These are phyloP conservation scores for Fibroporia radiculosa DNA, from an alignment of 768 basidiomycete genomes.

Conservation along the genomic window DNA sequence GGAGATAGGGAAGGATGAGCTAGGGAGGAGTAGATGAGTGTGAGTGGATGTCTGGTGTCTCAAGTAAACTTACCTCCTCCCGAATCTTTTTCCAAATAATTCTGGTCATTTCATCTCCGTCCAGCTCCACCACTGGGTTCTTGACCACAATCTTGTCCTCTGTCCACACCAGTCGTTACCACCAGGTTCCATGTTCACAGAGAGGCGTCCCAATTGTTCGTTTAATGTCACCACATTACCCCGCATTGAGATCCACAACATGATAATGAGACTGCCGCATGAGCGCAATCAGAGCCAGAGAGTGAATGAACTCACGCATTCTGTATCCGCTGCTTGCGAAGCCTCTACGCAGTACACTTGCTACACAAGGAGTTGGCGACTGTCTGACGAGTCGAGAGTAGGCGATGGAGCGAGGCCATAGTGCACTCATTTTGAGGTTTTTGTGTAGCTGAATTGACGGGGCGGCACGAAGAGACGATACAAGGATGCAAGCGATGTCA, in stretches of 20 bases:
- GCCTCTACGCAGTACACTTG: slow-evolving; percentile 6
- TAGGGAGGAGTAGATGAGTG: slow-evolving; percentile 22
- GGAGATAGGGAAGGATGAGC: slow-evolving; percentile 93
- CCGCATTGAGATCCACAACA: background rate
- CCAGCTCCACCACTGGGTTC: slow-evolving; percentile 91
- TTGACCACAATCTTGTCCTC: slow-evolving; percentile 64
- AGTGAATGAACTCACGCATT: slow-evolving; percentile 12
- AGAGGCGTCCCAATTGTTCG: background rate
- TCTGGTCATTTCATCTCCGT: slow-evolving; percentile 98
- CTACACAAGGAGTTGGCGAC: slow-evolving; percentile 2
- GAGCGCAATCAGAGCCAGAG: background rate
- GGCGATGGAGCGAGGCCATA: slow-evolving; percentile 12
- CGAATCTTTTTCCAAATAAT: slow-evolving; percentile 99
- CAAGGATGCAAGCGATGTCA: background rate
- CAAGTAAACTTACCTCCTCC: slow-evolving; percentile 61
- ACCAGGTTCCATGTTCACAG: background rate
- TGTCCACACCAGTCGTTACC: slow-evolving; percentile 6
- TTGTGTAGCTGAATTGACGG: background rate
- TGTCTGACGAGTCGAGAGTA: slow-evolving; percentile 10
- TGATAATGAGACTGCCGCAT: background rate
- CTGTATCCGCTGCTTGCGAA: slow-evolving; percentile 15
- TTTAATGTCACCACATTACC: background rate
- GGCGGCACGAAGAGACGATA: background rate
- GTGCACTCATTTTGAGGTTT: slow-evolving; percentile 5
- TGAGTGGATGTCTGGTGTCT: background rate